phyloP scores from a whole-genome alignment of 371 early-diverging fungal species.

The Cokeromyces recurvatus region DNA sequence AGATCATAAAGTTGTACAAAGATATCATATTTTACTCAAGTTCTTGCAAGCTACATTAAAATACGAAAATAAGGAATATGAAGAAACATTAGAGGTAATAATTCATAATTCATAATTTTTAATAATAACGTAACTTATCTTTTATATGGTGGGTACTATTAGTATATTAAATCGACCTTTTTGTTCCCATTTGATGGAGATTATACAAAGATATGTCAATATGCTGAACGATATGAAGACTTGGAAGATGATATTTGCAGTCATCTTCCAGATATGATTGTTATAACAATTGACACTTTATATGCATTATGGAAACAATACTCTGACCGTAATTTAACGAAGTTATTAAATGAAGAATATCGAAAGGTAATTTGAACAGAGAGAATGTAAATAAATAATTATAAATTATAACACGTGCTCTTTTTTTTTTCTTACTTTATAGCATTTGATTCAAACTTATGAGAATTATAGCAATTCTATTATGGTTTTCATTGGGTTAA shows the following conservation, averaged over 20 bases:
- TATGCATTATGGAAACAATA: not conserved
- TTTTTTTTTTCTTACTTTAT: too few relatives aligned
- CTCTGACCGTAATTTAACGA: too few relatives aligned
- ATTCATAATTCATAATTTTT: too few relatives aligned
- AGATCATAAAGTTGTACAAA: slow-evolving; percentile 29
- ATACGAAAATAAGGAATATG: slow-evolving; percentile 45
- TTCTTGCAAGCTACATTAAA: slow-evolving; percentile 52
- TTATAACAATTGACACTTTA: not conserved
- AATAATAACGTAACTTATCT: too few relatives aligned
- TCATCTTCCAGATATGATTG: slow-evolving; percentile 33
- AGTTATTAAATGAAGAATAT: too few relatives aligned
- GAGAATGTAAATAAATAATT: too few relatives aligned
- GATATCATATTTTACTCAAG: slow-evolving; percentile 43
- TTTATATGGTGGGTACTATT: not conserved
- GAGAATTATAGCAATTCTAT: too few relatives aligned
- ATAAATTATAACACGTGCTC: too few relatives aligned
- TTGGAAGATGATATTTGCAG: slow-evolving; percentile 57
- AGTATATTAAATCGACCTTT: slow-evolving; percentile 36
- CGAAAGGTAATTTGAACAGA: too few relatives aligned
- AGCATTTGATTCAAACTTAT: too few relatives aligned
- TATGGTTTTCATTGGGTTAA: too few relatives aligned
- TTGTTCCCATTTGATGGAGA: too few relatives aligned
- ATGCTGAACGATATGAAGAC: slow-evolving; percentile 50
- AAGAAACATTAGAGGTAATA: slow-evolving; percentile 23
- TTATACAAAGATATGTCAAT: slow-evolving; percentile 39